Evolutionary conservation across 2,329 filamentous ascomycete species (phyloP), one percentile per base, ranked within the genome.

Genomic region (Penicillium thymicola): DNA sequence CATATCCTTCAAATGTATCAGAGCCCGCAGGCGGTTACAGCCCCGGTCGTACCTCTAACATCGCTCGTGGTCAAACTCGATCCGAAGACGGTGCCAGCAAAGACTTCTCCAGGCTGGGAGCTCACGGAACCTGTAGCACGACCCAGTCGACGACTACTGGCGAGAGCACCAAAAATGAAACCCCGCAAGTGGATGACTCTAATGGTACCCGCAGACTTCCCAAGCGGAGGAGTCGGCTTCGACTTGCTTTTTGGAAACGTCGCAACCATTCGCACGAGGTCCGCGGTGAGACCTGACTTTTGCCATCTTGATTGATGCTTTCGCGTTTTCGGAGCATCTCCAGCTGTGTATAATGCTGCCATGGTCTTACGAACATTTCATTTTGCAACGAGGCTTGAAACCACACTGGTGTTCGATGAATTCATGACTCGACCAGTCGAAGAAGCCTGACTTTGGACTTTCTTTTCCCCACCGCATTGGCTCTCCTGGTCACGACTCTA

Each of bases 191-290:
- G 37, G 67, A 69, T 9, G 67, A 69, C 18, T 55, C 61, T 25
- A 46, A 58, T 28, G 59, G 60, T 55, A 56, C 57, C 28, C 67
- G 66, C n/a, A 62, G 63, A 49, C 62, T 75, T 41, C 69, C 70
- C 14, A 75, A 75, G 56, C 68, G 70, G 18, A 66, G 70, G 45
- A 76, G 74, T 54, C 71, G 75, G 14, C 65, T 76, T 42, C 71
- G 75, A 38, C 64, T 76, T 52, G 74, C 74, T 32, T 76, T 76
- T 45, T 76, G 75, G 75, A 73, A 71, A 51, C 72, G 73, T 44
- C 70, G 69, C 51, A 63, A 64, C 51, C 63, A 70, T 49, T 67
- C 69, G 27, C 65, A 67, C 18, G 70, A 72, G 51, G 61, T 72
- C 38, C 67, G 66, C 27, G 70, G 70, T 36, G 71, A 72, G 53